Percentiles rank a stretch among this genome's conserved stretches.
These are phyloP conservation scores for Knoxdaviesia capensis DNA, from an alignment of 2,329 filamentous ascomycete genomes.

Conservation along the genomic window DNA sequence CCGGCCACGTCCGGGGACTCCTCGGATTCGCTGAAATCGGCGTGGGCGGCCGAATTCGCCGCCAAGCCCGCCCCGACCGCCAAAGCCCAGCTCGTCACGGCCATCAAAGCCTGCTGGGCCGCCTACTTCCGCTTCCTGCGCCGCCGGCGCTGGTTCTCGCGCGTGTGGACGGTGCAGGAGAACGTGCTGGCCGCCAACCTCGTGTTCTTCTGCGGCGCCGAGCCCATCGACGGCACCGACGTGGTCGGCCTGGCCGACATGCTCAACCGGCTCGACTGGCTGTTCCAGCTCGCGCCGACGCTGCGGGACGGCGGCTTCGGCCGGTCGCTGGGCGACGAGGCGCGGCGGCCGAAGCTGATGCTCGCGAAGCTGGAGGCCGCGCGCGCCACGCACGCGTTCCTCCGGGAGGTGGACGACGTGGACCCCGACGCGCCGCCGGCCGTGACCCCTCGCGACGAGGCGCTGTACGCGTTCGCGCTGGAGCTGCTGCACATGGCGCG, in stretches of 20 bases:
- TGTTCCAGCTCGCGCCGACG: no score
- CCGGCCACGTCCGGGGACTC: no score
- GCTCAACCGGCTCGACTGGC: background rate
- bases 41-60: conserved; percentile 2
- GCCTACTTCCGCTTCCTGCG: conserved; percentile 4
- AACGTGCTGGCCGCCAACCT: conserved; percentile 9
- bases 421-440: background rate
- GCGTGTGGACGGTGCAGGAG: conserved; percentile 12
- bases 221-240: conserved; percentile 8
- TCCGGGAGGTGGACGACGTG: background rate
- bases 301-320: no score
- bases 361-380: no score
- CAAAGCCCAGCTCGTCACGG: background rate
- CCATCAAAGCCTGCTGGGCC: background rate
- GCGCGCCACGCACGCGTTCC: no score
- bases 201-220: conserved; percentile 10
- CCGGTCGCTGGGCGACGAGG: no score
- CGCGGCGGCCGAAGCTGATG: no score
- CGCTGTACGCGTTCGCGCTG: background rate
- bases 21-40: background rate
- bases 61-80: background rate
- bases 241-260: conserved; percentile 7
- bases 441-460: background rate
- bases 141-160: conserved; percentile 9
- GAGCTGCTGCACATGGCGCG: background rate